phyloP scores from a whole-genome alignment of 257 asterid genomes.

The Schizonepeta tenuifolia region DNA sequence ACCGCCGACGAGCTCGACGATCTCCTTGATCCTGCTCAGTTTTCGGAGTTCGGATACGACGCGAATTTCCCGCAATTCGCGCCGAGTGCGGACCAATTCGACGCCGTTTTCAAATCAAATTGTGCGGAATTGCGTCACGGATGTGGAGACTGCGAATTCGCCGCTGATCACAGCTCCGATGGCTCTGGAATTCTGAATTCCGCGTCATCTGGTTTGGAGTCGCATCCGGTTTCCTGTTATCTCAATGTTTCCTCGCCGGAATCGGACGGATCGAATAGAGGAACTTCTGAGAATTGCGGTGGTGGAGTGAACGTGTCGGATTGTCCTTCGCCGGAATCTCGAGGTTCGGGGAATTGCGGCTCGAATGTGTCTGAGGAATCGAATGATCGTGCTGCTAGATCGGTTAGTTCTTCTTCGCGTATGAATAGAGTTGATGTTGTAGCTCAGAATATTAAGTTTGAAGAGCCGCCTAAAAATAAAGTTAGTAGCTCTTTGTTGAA shows the following conservation, averaged over 20 bases:
- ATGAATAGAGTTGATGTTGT: conserved; percentile 39
- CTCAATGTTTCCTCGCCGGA: conserved; percentile 62
- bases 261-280: conserved; percentile 61
- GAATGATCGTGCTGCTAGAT: conserved; percentile 29
- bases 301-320: conserved; percentile 44
- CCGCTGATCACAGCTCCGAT: conserved; percentile 39
- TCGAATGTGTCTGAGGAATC: conserved; percentile 59
- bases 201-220: conserved; percentile 36
- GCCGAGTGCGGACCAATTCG: conserved; percentile 30
- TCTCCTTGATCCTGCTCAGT: conserved; percentile 32
- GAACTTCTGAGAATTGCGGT: conserved; percentile 33
- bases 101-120: conserved; percentile 34
- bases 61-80: conserved; percentile 31
- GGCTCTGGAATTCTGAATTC: conserved; percentile 47
- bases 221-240: conserved; percentile 40
- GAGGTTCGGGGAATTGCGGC: conserved; percentile 56
- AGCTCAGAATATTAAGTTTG: conserved; percentile 45
- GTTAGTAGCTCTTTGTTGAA: conserved; percentile 47
- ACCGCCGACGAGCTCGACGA: conserved; percentile 40
- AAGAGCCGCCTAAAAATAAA: conserved; percentile 32
- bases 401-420: conserved; percentile 55
- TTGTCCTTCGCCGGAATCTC: conserved; percentile 67
- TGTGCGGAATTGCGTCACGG: conserved; percentile 42
- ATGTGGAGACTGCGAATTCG: conserved; percentile 28
- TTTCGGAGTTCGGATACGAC: conserved; percentile 22